These are phyloP conservation scores for Aspergillus ustus DNA, from an alignment of 2,329 filamentous ascomycete species.

Conservation along the genomic window DNA sequence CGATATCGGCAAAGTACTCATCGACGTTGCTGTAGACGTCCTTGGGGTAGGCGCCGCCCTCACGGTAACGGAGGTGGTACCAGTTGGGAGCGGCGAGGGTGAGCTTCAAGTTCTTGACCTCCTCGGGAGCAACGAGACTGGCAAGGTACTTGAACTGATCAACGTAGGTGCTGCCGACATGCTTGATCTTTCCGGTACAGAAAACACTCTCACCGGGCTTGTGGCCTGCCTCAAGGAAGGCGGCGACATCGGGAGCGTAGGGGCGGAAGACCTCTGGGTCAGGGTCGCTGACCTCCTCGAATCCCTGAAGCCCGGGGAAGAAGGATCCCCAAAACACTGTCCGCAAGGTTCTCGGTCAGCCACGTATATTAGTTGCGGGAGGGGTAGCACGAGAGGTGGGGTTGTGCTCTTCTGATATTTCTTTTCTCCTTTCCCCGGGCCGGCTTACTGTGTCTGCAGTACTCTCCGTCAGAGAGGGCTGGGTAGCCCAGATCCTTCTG, in stretches of 20 bases:
- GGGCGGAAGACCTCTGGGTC: conserved; percentile 58
- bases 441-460: conserved; percentile 52
- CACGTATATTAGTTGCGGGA: not conserved
- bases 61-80: conserved; percentile 68
- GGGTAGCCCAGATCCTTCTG: conserved; percentile 68
- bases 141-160: conserved; percentile 66
- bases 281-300: conserved; percentile 56
- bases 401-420: not conserved
- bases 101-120: conserved; percentile 69
- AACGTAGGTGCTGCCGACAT: conserved; percentile 60
- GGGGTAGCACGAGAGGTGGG: not conserved
- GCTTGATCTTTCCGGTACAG: conserved; percentile 62
- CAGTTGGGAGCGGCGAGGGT: conserved; percentile 70
- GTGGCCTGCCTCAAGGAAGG: conserved; percentile 62
- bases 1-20: conserved; percentile 69
- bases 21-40: conserved; percentile 61
- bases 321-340: conserved; percentile 63
- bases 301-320: conserved; percentile 59
- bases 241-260: conserved; percentile 66
- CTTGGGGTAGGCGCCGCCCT: conserved; percentile 60
- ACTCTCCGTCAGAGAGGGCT: conserved; percentile 72
- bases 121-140: conserved; percentile 61
- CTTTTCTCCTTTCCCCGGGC: too few species aligned
- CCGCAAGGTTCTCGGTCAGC: conserved; percentile 13
- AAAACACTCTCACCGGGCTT: conserved; percentile 62